These are phyloP conservation scores for Hibiscus mutabilis DNA, from an alignment of 345 rosid species.

Conservation along the genomic window DNA sequence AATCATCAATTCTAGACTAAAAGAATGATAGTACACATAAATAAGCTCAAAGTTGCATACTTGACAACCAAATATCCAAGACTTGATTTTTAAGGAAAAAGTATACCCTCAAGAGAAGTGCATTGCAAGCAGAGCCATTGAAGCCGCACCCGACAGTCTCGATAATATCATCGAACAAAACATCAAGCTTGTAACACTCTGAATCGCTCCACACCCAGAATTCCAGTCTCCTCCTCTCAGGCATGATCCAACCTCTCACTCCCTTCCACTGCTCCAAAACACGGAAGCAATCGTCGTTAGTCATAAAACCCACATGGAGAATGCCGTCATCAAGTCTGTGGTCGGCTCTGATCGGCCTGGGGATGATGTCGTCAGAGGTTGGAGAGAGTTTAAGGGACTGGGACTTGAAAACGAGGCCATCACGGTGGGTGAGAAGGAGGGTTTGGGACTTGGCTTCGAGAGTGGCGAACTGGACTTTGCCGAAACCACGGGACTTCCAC, in stretches of 20 bases:
- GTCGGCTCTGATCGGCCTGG: conserved; percentile 42
- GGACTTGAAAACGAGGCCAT: conserved; percentile 46
- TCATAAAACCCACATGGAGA: conserved; percentile 56
- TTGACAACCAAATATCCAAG: not conserved
- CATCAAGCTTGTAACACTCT: conserved; percentile 55
- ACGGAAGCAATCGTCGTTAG: conserved; percentile 27
- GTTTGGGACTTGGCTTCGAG: conserved; percentile 44
- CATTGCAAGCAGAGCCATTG: conserved; percentile 34
- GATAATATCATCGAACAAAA: conserved; percentile 63
- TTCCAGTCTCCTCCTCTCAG: conserved; percentile 60
- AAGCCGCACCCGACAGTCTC: conserved; percentile 51
- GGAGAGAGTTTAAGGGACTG: conserved; percentile 43
- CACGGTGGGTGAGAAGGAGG: conserved; percentile 29
- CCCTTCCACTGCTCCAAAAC: conserved; percentile 58
- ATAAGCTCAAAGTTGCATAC: not conserved
- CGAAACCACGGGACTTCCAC: conserved; percentile 80
- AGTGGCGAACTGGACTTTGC: conserved; percentile 72
- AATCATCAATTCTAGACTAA: not conserved
- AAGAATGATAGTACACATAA: not conserved
- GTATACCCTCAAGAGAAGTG: conserved; percentile 57
- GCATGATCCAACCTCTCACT: conserved; percentile 81
- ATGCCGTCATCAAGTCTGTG: conserved; percentile 37
- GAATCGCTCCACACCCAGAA: conserved; percentile 49
- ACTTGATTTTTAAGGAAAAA: not conserved
- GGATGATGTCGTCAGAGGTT: conserved; percentile 61